A percentile compares a stretch with the other conserved stretches of the same genome.
phyloP scores from a whole-genome alignment of 2,329 filamentous ascomycete species.

The Pseudonectria foliicola region DNA sequence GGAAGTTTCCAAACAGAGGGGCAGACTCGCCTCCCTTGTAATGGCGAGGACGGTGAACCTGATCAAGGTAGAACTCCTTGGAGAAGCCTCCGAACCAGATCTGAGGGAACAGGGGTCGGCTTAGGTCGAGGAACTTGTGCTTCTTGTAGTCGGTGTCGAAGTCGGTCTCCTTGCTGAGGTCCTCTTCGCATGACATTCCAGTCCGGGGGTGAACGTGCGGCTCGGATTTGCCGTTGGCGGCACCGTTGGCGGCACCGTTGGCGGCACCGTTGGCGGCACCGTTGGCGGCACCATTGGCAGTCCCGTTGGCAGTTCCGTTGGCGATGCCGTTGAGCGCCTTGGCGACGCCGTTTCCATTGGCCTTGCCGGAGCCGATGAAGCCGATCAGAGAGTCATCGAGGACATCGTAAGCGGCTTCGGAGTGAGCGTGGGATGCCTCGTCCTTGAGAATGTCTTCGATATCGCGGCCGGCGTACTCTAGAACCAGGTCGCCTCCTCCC shows the following conservation, averaged over 20 bases:
- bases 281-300: slow-evolving; percentile 11
- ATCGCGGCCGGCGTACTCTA: slow-evolving; percentile 87
- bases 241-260: slow-evolving; percentile 24
- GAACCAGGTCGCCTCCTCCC: slow-evolving; percentile 78
- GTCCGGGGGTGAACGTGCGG: slow-evolving; percentile 54
- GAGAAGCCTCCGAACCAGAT: slow-evolving; percentile 81
- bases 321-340: slow-evolving; percentile 22
- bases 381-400: slow-evolving; percentile 81
- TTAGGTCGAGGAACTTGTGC: slow-evolving; percentile 91
- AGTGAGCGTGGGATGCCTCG: slow-evolving; percentile 73
- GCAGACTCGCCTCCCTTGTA: slow-evolving; percentile 91
- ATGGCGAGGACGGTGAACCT: slow-evolving; percentile 91
- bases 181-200: slow-evolving; percentile 83
- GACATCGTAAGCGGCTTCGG: slow-evolving; percentile 91
- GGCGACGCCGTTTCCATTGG: slow-evolving; percentile 12
- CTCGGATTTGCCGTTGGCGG: slow-evolving; percentile 22
- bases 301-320: slow-evolving; percentile 24
- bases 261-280: slow-evolving; percentile 11
- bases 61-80: slow-evolving; percentile 95
- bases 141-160: slow-evolving; percentile 67
- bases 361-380: slow-evolving; percentile 60
- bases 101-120: slow-evolving; percentile 76
- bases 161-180: slow-evolving; percentile 83
- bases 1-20: slow-evolving; percentile 92
- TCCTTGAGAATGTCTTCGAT: slow-evolving; percentile 77